Evolutionary conservation across 2,329 filamentous ascomycete genomes (phyloP).

Genomic region (Microsporum audouinii): DNA sequence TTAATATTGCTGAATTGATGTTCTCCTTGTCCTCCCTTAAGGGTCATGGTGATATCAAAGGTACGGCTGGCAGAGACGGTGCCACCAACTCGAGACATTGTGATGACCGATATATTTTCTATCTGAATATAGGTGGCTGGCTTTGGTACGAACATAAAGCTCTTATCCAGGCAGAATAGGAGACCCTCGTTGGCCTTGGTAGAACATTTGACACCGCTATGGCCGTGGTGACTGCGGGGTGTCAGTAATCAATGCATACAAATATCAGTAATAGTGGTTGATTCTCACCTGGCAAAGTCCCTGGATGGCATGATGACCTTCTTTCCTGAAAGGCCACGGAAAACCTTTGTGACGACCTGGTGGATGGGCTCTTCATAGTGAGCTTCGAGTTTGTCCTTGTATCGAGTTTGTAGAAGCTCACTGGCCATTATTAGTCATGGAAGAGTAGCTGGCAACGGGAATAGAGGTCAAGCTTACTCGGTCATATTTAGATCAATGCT

Average conservation of each 20-base stretch:
- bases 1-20: constrained; percentile 99
- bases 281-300: constrained; percentile 64
- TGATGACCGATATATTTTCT: constrained; percentile 82
- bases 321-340: constrained; percentile 87
- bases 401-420: constrained; percentile 70
- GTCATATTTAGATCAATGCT: constrained; percentile 94
- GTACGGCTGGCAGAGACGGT: constrained; percentile 88
- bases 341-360: constrained; percentile 88
- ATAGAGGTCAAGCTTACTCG: constrained; percentile 38
- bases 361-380: constrained; percentile 92
- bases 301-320: constrained; percentile 88
- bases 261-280: neutral
- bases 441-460: neutral
- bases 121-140: constrained; percentile 94
- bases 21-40: constrained; percentile 78
- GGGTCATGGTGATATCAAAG: constrained; percentile 87
- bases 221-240: constrained; percentile 61
- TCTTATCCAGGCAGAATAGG: constrained; percentile 93
- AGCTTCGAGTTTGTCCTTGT: constrained; percentile 76
- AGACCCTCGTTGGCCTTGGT: constrained; percentile 99
- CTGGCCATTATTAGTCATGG: constrained; percentile 16
- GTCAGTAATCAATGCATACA: constrained; percentile 5
- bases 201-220: constrained; percentile 96
- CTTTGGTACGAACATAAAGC: constrained; percentile 98
- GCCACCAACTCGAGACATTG: constrained; percentile 89